These are phyloP conservation scores for Phaeosphaeria sp. DNA, from an alignment of 2,329 filamentous ascomycete species.

Conservation along the genomic window DNA sequence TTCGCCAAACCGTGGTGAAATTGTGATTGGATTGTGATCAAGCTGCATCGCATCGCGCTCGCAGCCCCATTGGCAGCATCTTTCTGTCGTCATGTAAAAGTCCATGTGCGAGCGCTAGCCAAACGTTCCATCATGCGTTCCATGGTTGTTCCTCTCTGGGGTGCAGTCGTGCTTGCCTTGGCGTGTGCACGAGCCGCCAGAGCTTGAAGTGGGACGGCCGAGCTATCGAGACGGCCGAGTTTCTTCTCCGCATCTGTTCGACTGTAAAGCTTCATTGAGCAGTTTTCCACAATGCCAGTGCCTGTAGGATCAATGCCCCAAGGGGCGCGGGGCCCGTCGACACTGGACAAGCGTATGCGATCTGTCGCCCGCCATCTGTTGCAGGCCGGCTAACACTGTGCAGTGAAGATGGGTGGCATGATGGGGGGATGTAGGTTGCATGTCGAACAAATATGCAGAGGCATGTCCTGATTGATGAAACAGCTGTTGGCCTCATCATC, in stretches of 20 bases:
- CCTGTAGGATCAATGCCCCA: conserved; percentile 56
- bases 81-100: neutral
- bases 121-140: conserved; percentile 10
- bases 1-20: neutral
- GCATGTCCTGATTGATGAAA: conserved; percentile 19
- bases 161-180: conserved; percentile 6
- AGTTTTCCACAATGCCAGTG: conserved; percentile 59
- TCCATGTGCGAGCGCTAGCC: neutral
- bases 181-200: conserved; percentile 15
- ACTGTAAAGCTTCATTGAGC: conserved; percentile 4
- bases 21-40: neutral
- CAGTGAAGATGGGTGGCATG: conserved; percentile 98
- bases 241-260: conserved; percentile 22
- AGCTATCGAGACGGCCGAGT: conserved; percentile 17
- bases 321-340: conserved; percentile 63
- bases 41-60: neutral
- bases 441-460: conserved; percentile 1
- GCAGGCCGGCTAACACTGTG: conserved; percentile 38
- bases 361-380: conserved; percentile 21
- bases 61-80: neutral
- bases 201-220: conserved; percentile 10
- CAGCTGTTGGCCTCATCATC: conserved; percentile 94
- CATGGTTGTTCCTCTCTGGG: conserved; percentile 13
- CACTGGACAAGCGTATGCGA: conserved; percentile 73
- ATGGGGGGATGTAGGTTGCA: conserved; percentile 90